Evolutionary conservation across 495 filamentous ascomycete species (phyloP).

Genomic region (Penicillium goetzii): DNA sequence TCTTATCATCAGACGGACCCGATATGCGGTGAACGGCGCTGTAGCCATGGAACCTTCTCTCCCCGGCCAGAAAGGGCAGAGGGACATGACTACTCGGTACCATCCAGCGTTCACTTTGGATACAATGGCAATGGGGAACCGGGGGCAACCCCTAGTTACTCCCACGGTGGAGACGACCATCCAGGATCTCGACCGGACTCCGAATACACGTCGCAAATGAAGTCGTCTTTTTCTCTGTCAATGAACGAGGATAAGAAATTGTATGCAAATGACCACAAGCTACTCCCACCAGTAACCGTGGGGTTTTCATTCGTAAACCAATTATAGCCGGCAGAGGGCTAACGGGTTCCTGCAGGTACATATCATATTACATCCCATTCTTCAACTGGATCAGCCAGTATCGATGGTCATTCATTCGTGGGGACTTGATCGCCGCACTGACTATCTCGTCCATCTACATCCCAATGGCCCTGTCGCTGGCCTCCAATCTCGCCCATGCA

Average conservation of each 20-base stretch:
- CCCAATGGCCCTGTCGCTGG: conserved; percentile 92
- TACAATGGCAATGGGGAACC: conserved; percentile 20
- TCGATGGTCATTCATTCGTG: conserved; percentile 74
- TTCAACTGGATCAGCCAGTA: conserved; percentile 89
- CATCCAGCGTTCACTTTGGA: conserved; percentile 29
- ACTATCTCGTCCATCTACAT: conserved; percentile 98
- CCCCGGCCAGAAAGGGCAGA: conserved; percentile 58
- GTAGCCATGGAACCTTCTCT: conserved; percentile 81
- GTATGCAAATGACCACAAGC: conserved; percentile 29
- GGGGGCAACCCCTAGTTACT: conserved; percentile 16
- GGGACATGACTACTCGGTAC: conserved; percentile 39
- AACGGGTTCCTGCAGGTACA: conserved; percentile 62
- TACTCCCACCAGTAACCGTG: not conserved
- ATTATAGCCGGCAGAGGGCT: conserved; percentile 16
- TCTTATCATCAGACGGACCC: conserved; percentile 43
- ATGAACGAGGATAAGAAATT: conserved; percentile 39
- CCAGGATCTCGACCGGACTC: conserved; percentile 32
- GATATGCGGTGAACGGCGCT: conserved; percentile 51
- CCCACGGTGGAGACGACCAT: conserved; percentile 20
- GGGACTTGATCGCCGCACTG: conserved; percentile 82
- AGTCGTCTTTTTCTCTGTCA: conserved; percentile 33
- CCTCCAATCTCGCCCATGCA: conserved; percentile 91
- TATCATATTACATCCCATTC: conserved; percentile 91
- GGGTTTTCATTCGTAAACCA: not conserved
- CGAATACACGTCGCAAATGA: conserved; percentile 41